Evolutionary conservation across 805 yeast genomes (phyloP).

Genomic region (Ogataea degrootiae): DNA sequence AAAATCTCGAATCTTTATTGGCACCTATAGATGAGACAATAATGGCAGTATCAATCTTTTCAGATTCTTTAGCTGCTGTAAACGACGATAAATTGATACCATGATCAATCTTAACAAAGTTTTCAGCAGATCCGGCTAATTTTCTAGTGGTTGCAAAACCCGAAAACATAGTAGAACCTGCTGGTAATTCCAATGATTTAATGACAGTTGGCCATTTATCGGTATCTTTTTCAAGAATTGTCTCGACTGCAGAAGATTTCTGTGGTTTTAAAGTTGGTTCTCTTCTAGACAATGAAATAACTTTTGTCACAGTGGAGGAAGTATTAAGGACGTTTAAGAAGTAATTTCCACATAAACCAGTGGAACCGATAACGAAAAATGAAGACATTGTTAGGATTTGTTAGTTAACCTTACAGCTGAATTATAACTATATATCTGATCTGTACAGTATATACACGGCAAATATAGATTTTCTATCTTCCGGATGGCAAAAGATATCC

Average conservation of each 20-base stretch:
- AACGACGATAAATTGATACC: slow-evolving; percentile 69
- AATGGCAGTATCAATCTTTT: slow-evolving; percentile 58
- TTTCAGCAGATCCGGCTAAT: slow-evolving; percentile 66
- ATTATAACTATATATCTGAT: too few relatives aligned
- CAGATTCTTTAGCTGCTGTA: slow-evolving; percentile 65
- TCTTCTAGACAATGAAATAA: slow-evolving; percentile 52
- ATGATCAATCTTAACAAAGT: slow-evolving; percentile 67
- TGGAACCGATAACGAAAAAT: slow-evolving; percentile 56
- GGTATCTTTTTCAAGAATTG: slow-evolving; percentile 42
- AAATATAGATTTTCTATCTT: too few relatives aligned
- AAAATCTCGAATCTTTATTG: slow-evolving; percentile 45
- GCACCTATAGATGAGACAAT: slow-evolving; percentile 70
- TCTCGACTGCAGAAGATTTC: slow-evolving; percentile 19
- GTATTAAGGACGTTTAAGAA: slow-evolving; percentile 43
- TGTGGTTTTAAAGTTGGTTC: slow-evolving; percentile 25
- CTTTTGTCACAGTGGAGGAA: slow-evolving; percentile 32
- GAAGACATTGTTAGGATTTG: slow-evolving; percentile 2
- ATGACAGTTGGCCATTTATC: slow-evolving; percentile 46
- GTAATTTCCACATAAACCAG: slow-evolving; percentile 70
- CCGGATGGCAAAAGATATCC: too few relatives aligned
- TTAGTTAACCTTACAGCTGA: neutral
- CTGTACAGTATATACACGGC: too few relatives aligned
- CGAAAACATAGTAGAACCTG: slow-evolving; percentile 46
- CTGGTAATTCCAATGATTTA: slow-evolving; percentile 25
- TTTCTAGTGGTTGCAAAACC: slow-evolving; percentile 74